Percentiles rank a stretch among this genome's conserved stretches.
These are phyloP conservation scores for Pichia cephalocereana DNA, from an alignment of 805 yeast genomes.

Conservation along the genomic window DNA sequence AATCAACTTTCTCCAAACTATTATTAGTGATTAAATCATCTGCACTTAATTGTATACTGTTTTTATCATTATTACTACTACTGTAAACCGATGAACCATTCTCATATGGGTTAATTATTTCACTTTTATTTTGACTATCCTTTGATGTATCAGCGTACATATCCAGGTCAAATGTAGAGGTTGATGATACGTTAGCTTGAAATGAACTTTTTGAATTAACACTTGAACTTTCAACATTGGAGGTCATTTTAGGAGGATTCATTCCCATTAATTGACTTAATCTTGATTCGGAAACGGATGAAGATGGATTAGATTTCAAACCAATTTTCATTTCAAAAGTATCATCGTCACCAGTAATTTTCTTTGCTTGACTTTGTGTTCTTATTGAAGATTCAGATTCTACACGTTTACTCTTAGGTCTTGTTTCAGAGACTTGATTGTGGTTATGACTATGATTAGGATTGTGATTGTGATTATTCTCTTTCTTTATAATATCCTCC, in stretches of 20 bases:
- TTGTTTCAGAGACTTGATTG: neutral
- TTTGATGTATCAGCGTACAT: constrained; percentile 5
- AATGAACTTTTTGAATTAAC: neutral
- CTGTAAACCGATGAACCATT: constrained; percentile 2
- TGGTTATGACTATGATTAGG: too few species aligned
- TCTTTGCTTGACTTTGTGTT: neutral
- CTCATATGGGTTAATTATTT: neutral
- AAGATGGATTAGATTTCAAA: neutral
- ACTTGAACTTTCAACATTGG: neutral
- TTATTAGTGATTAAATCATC: neutral
- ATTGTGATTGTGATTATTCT: too few species aligned
- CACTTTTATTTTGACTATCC: neutral
- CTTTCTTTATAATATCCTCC: too few species aligned
- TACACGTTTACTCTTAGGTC: neutral
- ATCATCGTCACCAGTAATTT: neutral
- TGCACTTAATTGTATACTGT: neutral
- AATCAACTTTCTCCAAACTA: neutral
- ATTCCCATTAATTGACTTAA: neutral
- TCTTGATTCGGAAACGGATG: neutral
- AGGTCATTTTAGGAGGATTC: neutral
- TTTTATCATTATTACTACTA: neutral
- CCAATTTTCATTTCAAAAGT: neutral
- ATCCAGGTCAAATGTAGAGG: constrained; percentile 10
- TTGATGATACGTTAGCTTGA: constrained; percentile 3
- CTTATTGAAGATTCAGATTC: neutral